Base-by-base conservation (phyloP, 371 early-diverging fungal species). In the Paraphysoderma sedebokerense region DNA sequence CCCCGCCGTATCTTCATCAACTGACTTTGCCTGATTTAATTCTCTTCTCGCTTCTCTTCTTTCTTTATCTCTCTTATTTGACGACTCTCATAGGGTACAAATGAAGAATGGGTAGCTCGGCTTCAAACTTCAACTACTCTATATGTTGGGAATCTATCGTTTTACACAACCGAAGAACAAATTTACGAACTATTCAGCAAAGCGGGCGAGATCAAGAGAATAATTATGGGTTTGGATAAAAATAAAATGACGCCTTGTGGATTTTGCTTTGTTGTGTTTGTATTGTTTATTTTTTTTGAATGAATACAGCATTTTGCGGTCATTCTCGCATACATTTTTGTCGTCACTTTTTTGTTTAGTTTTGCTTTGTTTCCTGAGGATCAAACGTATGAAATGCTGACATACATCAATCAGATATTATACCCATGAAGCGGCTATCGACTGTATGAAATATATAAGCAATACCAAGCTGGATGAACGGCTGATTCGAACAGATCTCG, bases 91-190 rank as follows among this genome's bases (percentile, higher is more conserved):
- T n/a, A n/a, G n/a, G 50, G 50, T 2, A 17, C 34, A 17, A 11
- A 6, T 17, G 50, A 26, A 24, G 44, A 49, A 22, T 49, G 31
- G 30, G n/a, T 19, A 28, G 5, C 9, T 1, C 9, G 36, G 9
- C 31, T 50, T 6, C n/a, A 57, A 12, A 47, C 42, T 11, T 67
- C 76, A 3, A 32, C 72, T 0, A 98, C 99, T 11, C 73, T 98
- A 24, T 98, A 98, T 56, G 83, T 97, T 27, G 99, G 98, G 49
- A 98, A 98, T 67, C 68, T 98, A 29, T 87, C 91, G 8, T 96
- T 95, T 59, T 95, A 78, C 66, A 98, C 96, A 5, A 89, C 93
- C 3, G 99, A 98, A 67, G 98, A 97, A 70, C 99, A 98, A 65
- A 79, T 98, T 24, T 83, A 90, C 61, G 92, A 90, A 53, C 66